Evolutionary conservation across 306 rosid genomes (phyloP), one percentile per base, ranked within the genome.

Genomic region (Citrullus amarus): DNA sequence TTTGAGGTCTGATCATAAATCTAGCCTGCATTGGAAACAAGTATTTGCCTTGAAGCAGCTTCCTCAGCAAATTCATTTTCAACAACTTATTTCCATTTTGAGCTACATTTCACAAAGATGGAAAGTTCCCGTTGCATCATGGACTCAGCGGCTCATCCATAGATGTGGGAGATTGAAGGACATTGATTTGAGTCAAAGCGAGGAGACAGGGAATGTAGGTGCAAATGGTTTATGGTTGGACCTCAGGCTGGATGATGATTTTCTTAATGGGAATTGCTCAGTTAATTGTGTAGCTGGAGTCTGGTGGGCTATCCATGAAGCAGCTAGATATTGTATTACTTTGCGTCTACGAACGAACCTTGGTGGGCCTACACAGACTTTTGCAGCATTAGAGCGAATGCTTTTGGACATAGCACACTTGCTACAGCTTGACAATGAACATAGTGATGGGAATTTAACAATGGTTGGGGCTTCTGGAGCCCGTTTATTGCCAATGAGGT

Each of bases 311-410:
- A 80, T 93, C 53, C 96, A 93, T 66, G 98, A 93, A 86, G 94
- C 97, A 48, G 96, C 98, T 76, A 87, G 97, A 84, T 93, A 90
- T 72, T 93, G 97, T 86, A 89, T 93, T 83, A 81, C 91, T 43
- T 82, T 90, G 79, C 93, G 98, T 41, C 91, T 93, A 80, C 90
- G 98, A 65, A 93, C 98, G 70, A 90, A 92, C 84, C 97, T 93
- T 73, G 98, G 98, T 80, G 98, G 98, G 74, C 97, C 98, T 53
- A 92, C 97, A 63, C 98, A 93, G 86, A 93, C 98, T 79, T 93
- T 93, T 87, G 97, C 96, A 74, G 96, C 98, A 39, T 79, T 93
- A 73, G 98, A 93, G 78, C 88, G 97, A 80, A 93, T 92, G 98
- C 98, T 93, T 81, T 86, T 93, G 89, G 98, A 93, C 51, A 67